phyloP scores from a whole-genome alignment of 202 grass and related monocot genomes.

The Bolboschoenoplectus hybrid region DNA sequence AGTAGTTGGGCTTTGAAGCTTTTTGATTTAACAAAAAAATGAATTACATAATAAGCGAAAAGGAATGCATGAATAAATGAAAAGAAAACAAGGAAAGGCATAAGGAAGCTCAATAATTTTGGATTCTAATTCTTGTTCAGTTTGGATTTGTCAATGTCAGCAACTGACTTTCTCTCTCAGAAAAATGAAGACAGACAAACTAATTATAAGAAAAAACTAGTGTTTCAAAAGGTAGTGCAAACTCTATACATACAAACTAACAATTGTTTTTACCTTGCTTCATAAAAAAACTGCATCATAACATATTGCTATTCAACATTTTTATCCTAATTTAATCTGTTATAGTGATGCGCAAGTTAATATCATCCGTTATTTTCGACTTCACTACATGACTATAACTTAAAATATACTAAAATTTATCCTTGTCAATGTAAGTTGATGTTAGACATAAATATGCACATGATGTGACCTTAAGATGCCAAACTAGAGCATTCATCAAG shows the following conservation, averaged over 20 bases:
- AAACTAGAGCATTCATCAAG: conserved; percentile 23
- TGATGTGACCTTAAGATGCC: conserved; percentile 41
- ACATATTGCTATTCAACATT: conserved; percentile 14
- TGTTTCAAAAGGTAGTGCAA: conserved; percentile 3
- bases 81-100: neutral
- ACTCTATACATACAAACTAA: neutral
- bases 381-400: conserved; percentile 16
- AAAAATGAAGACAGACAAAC: neutral
- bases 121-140: neutral
- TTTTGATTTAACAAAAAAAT: neutral
- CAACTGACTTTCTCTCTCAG: neutral
- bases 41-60: neutral
- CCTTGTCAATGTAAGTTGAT: conserved; percentile 35
- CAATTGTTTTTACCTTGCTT: neutral
- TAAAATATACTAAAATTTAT: conserved; percentile 31
- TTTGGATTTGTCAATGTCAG: neutral
- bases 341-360: neutral
- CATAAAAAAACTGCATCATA: neutral
- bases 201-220: neutral
- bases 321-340: neutral
- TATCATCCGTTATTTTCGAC: conserved; percentile 7
- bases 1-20: neutral
- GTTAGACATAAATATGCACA: conserved; percentile 13
- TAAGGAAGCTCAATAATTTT: conserved; percentile 3
- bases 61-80: neutral